Evolutionary conservation across 441 rosid genomes (phyloP).

Genomic region (Hura crepitans): DNA sequence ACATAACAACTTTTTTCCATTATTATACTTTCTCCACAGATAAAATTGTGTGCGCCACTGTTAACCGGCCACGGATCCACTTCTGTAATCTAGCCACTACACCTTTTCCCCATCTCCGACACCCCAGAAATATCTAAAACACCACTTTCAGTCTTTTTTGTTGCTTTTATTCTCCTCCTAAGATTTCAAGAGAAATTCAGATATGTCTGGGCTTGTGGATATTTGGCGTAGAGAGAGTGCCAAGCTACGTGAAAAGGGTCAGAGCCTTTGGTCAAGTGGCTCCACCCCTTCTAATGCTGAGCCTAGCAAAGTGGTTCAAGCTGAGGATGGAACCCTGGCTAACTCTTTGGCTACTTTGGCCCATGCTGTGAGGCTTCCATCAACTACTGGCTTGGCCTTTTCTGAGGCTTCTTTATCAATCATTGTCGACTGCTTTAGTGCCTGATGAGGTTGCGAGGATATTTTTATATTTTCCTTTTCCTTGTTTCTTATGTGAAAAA

Average conservation of each 20-base stretch:
- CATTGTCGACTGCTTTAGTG: slow-evolving; percentile 39
- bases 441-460: neutral
- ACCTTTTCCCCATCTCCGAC: neutral
- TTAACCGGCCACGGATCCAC: neutral
- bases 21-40: no score
- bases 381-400: neutral
- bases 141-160: neutral
- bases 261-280: slow-evolving; percentile 26
- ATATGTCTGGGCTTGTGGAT: slow-evolving; percentile 51
- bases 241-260: slow-evolving; percentile 42
- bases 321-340: slow-evolving; percentile 8
- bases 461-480: neutral
- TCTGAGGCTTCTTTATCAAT: slow-evolving; percentile 50
- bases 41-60: neutral
- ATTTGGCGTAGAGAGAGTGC: slow-evolving; percentile 40
- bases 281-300: slow-evolving; percentile 13
- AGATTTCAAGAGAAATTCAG: neutral
- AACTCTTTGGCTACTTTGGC: slow-evolving; percentile 18
- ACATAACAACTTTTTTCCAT: no score
- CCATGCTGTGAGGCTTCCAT: slow-evolving; percentile 10
- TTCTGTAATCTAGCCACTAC: neutral
- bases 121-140: neutral
- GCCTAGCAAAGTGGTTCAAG: slow-evolving; percentile 22
- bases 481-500: neutral
- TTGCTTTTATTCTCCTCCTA: neutral